These are phyloP conservation scores for Wickerhamomyces sydowiorum DNA, from an alignment of 805 yeast genomes.

Conservation along the genomic window DNA sequence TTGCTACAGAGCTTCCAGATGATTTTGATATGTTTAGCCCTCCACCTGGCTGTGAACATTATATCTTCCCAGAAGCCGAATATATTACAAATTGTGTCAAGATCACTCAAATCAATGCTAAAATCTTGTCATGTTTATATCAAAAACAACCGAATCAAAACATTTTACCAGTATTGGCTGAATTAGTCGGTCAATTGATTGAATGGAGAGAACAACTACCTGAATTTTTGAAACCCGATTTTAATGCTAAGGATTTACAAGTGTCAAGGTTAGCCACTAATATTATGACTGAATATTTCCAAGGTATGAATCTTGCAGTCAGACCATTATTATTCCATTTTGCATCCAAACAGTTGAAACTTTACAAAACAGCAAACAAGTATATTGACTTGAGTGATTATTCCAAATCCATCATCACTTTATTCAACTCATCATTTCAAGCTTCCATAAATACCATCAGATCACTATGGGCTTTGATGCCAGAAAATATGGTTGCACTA, in stretches of 20 bases:
- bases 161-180: conserved; percentile 68
- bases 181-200: conserved; percentile 58
- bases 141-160: conserved; percentile 75
- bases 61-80: conserved; percentile 75
- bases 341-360: conserved; percentile 59
- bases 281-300: conserved; percentile 77
- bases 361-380: conserved; percentile 38
- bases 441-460: conserved; percentile 74
- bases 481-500: conserved; percentile 76
- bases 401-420: conserved; percentile 60
- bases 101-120: conserved; percentile 74
- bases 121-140: conserved; percentile 61
- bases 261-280: conserved; percentile 66
- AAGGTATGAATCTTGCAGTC: conserved; percentile 75
- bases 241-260: conserved; percentile 40
- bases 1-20: conserved; percentile 70
- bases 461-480: conserved; percentile 67
- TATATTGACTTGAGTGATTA: conserved; percentile 62
- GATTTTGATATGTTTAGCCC: conserved; percentile 65
- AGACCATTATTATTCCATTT: conserved; percentile 74
- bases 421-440: conserved; percentile 72
- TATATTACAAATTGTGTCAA: conserved; percentile 71
- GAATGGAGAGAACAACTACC: conserved; percentile 67
- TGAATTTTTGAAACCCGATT: conserved; percentile 59
- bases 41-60: conserved; percentile 53